These are phyloP conservation scores for Colletotrichum tamarilloi DNA, from an alignment of 2,329 filamentous ascomycete genomes.

Conservation along the genomic window DNA sequence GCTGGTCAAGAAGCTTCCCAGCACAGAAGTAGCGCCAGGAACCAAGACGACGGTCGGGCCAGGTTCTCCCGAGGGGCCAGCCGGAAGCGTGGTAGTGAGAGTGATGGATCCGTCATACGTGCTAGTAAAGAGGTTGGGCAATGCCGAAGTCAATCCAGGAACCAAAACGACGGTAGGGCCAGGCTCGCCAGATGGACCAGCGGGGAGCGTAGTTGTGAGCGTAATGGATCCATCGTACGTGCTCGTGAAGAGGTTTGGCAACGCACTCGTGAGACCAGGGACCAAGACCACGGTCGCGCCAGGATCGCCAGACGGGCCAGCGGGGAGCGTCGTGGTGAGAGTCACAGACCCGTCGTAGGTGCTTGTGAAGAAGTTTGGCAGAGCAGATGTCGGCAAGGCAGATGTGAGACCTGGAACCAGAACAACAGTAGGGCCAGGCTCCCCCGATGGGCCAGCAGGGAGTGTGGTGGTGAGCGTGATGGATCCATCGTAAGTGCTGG, in stretches of 20 bases:
- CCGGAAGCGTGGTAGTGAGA: slow-evolving; percentile 4
- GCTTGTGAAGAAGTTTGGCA: neutral
- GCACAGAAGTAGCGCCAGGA: neutral
- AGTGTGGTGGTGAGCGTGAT: neutral
- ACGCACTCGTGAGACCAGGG: neutral
- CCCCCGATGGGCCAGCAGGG: neutral
- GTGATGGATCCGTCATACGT: slow-evolving; percentile 7
- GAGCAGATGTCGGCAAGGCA: neutral
- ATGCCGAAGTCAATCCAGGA: neutral
- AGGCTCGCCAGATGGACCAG: slow-evolving; percentile 1
- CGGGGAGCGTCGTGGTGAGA: neutral
- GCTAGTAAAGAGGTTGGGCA: neutral
- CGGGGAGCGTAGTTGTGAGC: slow-evolving; percentile 3
- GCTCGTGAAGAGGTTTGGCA: neutral
- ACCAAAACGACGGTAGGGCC: neutral
- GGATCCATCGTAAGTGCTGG: neutral
- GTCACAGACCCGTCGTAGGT: neutral
- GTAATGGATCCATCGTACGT: slow-evolving; percentile 5
- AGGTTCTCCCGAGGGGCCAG: neutral
- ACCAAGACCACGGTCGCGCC: neutral
- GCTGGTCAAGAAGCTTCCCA: neutral
- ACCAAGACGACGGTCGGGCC: neutral
- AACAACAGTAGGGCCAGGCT: neutral
- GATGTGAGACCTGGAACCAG: neutral
- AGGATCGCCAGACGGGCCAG: neutral